Evolutionary conservation across 2,329 filamentous ascomycete species (phyloP).

Genomic region (Hymenoscyphus linearis): DNA sequence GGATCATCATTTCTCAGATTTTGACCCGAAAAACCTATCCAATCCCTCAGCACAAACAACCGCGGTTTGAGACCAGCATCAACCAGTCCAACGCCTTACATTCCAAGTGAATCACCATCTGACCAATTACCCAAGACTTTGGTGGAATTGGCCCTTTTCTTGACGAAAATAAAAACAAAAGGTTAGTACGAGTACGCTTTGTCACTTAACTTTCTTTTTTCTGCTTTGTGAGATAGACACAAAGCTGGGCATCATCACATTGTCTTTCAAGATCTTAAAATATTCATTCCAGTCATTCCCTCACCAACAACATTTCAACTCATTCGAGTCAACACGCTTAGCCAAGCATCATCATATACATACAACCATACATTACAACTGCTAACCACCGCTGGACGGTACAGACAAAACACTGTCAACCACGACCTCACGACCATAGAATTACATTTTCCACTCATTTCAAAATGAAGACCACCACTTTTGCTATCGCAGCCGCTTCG

Average conservation of each 20-base stretch:
- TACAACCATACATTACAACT: conserved; percentile 4
- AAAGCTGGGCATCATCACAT: neutral
- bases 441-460: conserved; percentile 11
- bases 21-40: neutral
- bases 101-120: conserved; percentile 1
- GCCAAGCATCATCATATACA: neutral
- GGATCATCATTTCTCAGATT: conserved; percentile 6
- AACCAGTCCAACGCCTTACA: neutral
- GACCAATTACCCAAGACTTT: neutral
- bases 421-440: conserved; percentile 14
- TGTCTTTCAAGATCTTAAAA: neutral
- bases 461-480: conserved; percentile 41
- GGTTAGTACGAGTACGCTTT: neutral
- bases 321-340: neutral
- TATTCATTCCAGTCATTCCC: neutral
- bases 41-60: neutral
- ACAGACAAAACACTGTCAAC: conserved; percentile 7
- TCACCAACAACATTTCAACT: neutral
- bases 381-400: conserved; percentile 21
- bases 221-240: neutral
- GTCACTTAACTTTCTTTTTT: neutral
- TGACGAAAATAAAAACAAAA: conserved; percentile 4
- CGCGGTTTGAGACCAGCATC: conserved; percentile 2
- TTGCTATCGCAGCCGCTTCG: conserved; percentile 35
- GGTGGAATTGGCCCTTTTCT: conserved; percentile 2